These are phyloP conservation scores for Rosa rugosa DNA, from an alignment of 306 rosid species.

Conservation along the genomic window DNA sequence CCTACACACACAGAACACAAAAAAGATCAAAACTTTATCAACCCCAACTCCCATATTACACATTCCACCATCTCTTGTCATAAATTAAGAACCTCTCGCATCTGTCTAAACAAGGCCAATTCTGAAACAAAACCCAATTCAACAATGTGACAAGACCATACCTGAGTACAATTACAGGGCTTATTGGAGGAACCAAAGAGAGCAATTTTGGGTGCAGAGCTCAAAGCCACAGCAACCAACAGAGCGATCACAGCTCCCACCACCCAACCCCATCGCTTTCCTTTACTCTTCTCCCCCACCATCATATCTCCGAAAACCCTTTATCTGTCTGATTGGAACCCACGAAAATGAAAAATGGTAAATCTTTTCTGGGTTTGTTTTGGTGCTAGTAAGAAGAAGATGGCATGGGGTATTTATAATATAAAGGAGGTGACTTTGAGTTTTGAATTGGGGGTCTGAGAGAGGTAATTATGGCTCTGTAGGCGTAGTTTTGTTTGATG, in stretches of 20 bases:
- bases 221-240: slow-evolving; percentile 58
- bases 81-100: too few relatives aligned
- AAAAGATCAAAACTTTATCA: neutral
- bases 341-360: slow-evolving; percentile 1
- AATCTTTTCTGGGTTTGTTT: neutral
- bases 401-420: slow-evolving; percentile 1
- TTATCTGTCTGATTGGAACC: slow-evolving; percentile 20
- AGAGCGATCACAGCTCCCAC: slow-evolving; percentile 52
- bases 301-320: slow-evolving; percentile 3
- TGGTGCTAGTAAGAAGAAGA: neutral
- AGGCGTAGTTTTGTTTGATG: slow-evolving; percentile 12
- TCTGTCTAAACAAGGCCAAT: neutral
- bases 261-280: slow-evolving; percentile 55
- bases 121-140: neutral
- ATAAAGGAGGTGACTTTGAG: neutral
- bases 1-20: slow-evolving; percentile 23
- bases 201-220: slow-evolving; percentile 40
- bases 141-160: slow-evolving; percentile 27
- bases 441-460: neutral
- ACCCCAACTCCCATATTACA: neutral
- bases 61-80: neutral
- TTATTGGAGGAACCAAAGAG: slow-evolving; percentile 49
- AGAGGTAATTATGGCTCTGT: neutral
- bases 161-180: slow-evolving; percentile 72
- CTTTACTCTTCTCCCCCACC: slow-evolving; percentile 38